phyloP scores from a whole-genome alignment of 2,329 filamentous ascomycete genomes.

The Cyclaneusma minus region DNA sequence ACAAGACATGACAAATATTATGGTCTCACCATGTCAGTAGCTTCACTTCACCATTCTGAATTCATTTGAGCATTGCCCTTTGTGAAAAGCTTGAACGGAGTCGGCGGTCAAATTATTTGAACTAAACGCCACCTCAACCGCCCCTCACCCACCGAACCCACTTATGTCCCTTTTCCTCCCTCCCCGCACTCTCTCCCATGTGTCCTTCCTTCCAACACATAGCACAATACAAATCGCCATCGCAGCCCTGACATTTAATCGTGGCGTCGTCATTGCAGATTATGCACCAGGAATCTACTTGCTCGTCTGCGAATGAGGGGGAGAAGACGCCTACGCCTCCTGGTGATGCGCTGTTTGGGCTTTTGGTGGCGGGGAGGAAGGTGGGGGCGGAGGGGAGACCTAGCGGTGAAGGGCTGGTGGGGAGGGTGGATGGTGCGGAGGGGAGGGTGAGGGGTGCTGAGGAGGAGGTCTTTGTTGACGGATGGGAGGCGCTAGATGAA shows the following conservation, averaged over 20 bases:
- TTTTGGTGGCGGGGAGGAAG: no score
- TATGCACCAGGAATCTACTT: conserved; percentile 63
- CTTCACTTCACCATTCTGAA: no score
- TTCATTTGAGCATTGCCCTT: no score
- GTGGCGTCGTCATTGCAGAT: conserved; percentile 71
- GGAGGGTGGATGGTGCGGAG: conserved; percentile 10
- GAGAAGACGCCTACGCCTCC: no score
- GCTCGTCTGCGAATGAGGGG: conserved; percentile 52
- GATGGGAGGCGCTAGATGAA: not conserved
- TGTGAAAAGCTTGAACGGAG: no score
- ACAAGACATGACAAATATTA: no score
- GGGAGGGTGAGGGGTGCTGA: conserved; percentile 6
- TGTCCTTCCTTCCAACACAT: conserved; percentile 76
- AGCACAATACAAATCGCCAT: conserved; percentile 53
- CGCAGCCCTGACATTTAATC: conserved; percentile 58
- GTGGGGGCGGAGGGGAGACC: conserved; percentile 17
- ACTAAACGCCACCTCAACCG: conserved; percentile 13
- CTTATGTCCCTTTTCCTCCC: conserved; percentile 54
- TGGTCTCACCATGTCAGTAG: no score
- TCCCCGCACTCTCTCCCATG: conserved; percentile 48
- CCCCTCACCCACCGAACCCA: conserved; percentile 41
- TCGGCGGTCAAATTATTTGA: not conserved
- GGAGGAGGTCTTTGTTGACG: not conserved
- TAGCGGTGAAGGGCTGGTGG: conserved; percentile 5
- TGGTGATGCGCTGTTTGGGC: no score